Percentiles rank a stretch among this genome's conserved stretches.
phyloP scores from a whole-genome alignment of 2,329 filamentous ascomycete genomes.

The Trichoderma citrinoviride region DNA sequence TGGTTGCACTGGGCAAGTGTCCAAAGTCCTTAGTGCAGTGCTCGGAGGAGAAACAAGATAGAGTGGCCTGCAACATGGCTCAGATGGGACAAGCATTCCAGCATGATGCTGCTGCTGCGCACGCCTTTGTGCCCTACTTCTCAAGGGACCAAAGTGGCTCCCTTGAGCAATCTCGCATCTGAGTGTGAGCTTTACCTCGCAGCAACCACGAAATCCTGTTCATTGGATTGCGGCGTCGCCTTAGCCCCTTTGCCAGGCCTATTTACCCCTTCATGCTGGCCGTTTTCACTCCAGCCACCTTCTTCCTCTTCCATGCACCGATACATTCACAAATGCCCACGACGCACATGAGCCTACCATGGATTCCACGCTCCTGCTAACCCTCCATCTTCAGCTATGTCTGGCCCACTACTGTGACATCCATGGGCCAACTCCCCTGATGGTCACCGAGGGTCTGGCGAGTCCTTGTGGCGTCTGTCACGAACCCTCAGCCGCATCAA shows the following conservation, averaged over 20 bases:
- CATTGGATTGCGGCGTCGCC: not conserved
- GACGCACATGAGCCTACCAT: constrained; percentile 25
- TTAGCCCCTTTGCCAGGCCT: not conserved
- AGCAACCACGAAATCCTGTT: not conserved
- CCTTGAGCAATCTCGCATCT: not conserved
- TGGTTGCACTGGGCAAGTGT: constrained; percentile 10
- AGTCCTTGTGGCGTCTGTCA: constrained; percentile 60
- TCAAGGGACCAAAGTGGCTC: constrained; percentile 13
- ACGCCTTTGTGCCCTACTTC: not conserved
- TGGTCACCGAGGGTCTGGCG: constrained; percentile 66
- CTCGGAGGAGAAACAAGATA: not conserved
- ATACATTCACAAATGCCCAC: not conserved
- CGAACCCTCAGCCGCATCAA: constrained; percentile 37
- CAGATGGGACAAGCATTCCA: constrained; percentile 19
- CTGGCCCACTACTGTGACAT: constrained; percentile 69
- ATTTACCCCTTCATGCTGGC: not conserved
- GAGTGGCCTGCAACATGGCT: constrained; percentile 13
- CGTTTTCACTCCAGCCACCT: not conserved
- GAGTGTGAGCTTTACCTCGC: not conserved
- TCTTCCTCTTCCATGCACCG: not conserved
- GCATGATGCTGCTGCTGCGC: constrained; percentile 4
- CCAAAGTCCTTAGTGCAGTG: not conserved
- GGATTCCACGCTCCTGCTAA: constrained; percentile 35
- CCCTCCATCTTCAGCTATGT: constrained; percentile 55
- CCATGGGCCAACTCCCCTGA: constrained; percentile 66